Evolutionary conservation across 345 rosid genomes (phyloP).

Genomic region (Noccaea caerulescens): DNA sequence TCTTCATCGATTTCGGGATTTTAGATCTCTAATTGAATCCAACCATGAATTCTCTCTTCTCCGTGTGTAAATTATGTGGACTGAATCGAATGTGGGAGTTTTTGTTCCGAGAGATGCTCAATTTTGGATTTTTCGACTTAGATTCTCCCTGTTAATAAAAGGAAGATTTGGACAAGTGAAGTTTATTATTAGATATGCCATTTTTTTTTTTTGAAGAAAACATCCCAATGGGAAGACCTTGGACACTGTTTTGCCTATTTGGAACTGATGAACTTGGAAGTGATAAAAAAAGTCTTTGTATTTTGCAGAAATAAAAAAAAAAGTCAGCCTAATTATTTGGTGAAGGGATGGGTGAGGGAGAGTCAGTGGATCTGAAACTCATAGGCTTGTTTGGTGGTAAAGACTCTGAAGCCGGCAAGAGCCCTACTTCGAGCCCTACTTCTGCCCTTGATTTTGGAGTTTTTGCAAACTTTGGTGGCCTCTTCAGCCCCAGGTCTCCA

Average conservation of each 20-base stretch:
- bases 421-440: constrained; percentile 76
- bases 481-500: constrained; percentile 52
- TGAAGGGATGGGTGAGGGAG: too few relatives aligned
- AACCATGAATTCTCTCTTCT: background rate
- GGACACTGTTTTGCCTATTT: too few relatives aligned
- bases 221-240: too few relatives aligned
- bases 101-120: background rate
- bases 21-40: background rate
- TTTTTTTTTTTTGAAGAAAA: too few relatives aligned
- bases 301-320: too few relatives aligned
- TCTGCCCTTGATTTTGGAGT: constrained; percentile 64
- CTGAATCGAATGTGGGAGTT: background rate
- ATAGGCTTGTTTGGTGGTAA: constrained; percentile 41
- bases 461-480: constrained; percentile 55
- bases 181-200: too few relatives aligned
- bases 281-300: too few relatives aligned
- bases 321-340: too few relatives aligned
- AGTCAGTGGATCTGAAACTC: constrained; percentile 37
- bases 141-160: too few relatives aligned
- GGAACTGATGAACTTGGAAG: too few relatives aligned
- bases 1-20: background rate
- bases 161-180: too few relatives aligned
- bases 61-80: too few relatives aligned
- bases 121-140: background rate
- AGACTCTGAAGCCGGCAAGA: constrained; percentile 46